phyloP scores from a whole-genome alignment of 805 yeast genomes.

The Candida maesae region DNA sequence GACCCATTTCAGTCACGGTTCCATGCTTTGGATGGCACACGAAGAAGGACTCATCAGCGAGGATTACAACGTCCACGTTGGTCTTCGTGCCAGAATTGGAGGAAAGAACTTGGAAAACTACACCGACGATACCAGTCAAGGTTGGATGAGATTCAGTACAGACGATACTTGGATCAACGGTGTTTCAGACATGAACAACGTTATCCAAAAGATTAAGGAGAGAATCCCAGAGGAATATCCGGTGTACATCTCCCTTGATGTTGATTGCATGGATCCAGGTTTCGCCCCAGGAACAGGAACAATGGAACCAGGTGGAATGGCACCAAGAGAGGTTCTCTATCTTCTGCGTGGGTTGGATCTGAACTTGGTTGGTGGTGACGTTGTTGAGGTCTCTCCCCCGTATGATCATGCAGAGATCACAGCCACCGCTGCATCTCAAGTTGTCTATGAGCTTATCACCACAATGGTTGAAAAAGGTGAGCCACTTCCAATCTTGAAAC shows the following conservation, averaged over 20 bases:
- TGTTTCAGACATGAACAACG: constrained; percentile 46
- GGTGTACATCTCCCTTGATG: constrained; percentile 71
- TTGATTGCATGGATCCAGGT: constrained; percentile 70
- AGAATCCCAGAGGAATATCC: constrained; percentile 58
- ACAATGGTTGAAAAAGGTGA: constrained; percentile 55
- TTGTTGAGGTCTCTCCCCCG: constrained; percentile 73
- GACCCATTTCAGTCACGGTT: constrained; percentile 69
- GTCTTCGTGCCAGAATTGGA: constrained; percentile 65
- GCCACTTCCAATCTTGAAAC: constrained; percentile 1
- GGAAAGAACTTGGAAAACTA: constrained; percentile 63
- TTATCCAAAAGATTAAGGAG: constrained; percentile 21
- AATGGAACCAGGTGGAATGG: constrained; percentile 69
- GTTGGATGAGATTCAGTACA: constrained; percentile 61
- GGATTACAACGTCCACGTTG: constrained; percentile 63
- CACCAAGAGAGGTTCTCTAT: constrained; percentile 56
- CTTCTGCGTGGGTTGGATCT: constrained; percentile 56
- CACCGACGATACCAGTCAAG: constrained; percentile 59
- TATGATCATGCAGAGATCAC: constrained; percentile 62
- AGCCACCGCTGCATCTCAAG: constrained; percentile 64
- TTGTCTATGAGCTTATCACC: constrained; percentile 64
- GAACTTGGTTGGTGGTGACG: constrained; percentile 68
- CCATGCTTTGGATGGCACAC: constrained; percentile 68
- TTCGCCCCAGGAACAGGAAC: constrained; percentile 78
- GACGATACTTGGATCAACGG: constrained; percentile 73
- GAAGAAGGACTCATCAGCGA: constrained; percentile 55